Evolutionary conservation across 805 yeast species (phyloP).

Genomic region (Myxozyma kluyveri): DNA sequence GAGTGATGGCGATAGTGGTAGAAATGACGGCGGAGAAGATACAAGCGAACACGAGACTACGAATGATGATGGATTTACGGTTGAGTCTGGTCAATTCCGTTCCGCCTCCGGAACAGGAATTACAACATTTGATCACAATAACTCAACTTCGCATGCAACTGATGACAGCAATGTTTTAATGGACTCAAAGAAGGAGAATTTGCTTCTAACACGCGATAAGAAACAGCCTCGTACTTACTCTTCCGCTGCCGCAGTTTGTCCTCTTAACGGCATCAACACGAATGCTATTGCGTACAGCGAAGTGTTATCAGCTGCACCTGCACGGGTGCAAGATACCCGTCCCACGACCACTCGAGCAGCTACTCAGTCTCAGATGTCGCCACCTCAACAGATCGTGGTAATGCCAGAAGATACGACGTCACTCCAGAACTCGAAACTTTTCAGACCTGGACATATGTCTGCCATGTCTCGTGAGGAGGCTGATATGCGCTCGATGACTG

Average conservation of each 20-base stretch:
- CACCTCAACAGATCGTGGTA: constrained; percentile 12
- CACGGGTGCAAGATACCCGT: too few species aligned
- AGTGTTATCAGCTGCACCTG: too few species aligned
- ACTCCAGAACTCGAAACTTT: constrained; percentile 6
- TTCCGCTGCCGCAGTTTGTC: constrained; percentile 15
- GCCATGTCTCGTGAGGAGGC: constrained; percentile 27
- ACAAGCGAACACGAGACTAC: not conserved
- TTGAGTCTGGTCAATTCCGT: not conserved
- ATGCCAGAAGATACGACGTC: constrained; percentile 18
- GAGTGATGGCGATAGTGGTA: not conserved
- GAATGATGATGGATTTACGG: not conserved
- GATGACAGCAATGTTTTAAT: too few species aligned
- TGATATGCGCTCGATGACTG: constrained; percentile 15
- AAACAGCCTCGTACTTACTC: constrained; percentile 23
- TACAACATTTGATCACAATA: not conserved
- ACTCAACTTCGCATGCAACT: not conserved
- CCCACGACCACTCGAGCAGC: not conserved
- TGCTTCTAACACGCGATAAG: not conserved
- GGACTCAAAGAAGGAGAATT: constrained; percentile 8
- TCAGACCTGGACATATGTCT: constrained; percentile 24
- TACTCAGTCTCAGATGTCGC: not conserved
- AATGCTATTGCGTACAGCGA: constrained; percentile 1
- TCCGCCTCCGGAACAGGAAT: too few species aligned
- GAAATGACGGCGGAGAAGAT: not conserved
- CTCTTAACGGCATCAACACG: constrained; percentile 13